Evolutionary conservation across 192 early-diverging fungal genomes (phyloP), one percentile per base, ranked within the genome.

Genomic region (Linnemannia elongata): DNA sequence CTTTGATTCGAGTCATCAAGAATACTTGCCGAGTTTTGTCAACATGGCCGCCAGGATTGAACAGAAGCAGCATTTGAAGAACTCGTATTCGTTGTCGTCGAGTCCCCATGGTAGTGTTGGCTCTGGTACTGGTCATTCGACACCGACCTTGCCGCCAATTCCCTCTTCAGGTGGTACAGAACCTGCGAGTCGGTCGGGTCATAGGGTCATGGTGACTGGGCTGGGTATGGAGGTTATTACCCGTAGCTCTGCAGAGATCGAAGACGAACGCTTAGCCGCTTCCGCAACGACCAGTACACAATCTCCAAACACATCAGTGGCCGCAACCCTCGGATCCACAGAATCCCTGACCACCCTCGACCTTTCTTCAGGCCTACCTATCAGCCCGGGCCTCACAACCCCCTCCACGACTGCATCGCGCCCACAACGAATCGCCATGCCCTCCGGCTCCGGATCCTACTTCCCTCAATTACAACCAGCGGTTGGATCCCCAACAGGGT

Each of bases 31-130:
- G 4, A 77, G 69, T 44, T 86, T 72, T 74, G 78, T 86, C 12
- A 86, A 86, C 35, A 27, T 76, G 74, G 83, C 78, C 0, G 78
- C 83, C 8, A 60, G 83, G 38, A 77, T 70, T 49, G 83, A 77
- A 30, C 78, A 77, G 20, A 33, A 68, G 8, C 83, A 80, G 30
- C 3, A n/a, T 6, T 24, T 22, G 44, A 57, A 71, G 36, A 38
- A 17, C 22, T 42, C 60, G 12, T 13, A 66, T 66, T 66, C 60
- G 1, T 35, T 66, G 60, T 75, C 52, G 74, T 66, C 55, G 27
- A 71, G 7, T 42, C 42, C 69, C 1, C 35, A 10, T 71, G 38
- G 24, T 71, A 71, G 24, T 27, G 20, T 42, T 38, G 38, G 20
- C 35, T 3, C 30, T 47, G 17, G 24, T 33, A 30, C 60, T 33